Evolutionary conservation across 441 rosid genomes (phyloP).

Genomic region (Erodium trifolium): DNA sequence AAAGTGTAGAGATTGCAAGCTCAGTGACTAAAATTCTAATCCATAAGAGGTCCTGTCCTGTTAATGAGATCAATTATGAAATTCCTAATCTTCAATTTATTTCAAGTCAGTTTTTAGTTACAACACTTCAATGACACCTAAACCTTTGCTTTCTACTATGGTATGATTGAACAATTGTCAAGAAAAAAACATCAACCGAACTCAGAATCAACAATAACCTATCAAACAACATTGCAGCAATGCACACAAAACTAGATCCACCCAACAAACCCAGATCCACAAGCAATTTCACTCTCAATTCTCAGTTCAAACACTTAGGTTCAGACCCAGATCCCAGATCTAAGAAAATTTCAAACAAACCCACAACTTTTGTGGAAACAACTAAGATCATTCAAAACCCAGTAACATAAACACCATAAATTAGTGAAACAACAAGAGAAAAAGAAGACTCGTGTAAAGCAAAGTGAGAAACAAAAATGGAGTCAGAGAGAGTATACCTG

Average conservation of each 20-base stretch:
- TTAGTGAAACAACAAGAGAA: not conserved
- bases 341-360: not conserved
- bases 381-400: not conserved
- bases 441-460: too few relatives aligned
- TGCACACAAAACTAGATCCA: not conserved
- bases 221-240: not conserved
- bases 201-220: not conserved
- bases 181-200: not conserved
- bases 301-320: not conserved
- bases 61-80: not conserved
- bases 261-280: not conserved
- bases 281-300: not conserved
- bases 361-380: not conserved
- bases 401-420: not conserved
- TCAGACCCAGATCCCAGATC: constrained; percentile 1
- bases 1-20: not conserved
- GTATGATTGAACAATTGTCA: too few relatives aligned
- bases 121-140: not conserved
- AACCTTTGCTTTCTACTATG: too few relatives aligned
- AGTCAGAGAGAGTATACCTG: constrained; percentile 32
- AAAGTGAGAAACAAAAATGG: not conserved
- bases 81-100: not conserved
- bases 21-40: not conserved
- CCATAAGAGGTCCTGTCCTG: not conserved
- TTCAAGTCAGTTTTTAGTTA: not conserved